Base-by-base conservation (phyloP, 176 grass and related monocot genomes). In the Hsuehochloa calcarea region DNA sequence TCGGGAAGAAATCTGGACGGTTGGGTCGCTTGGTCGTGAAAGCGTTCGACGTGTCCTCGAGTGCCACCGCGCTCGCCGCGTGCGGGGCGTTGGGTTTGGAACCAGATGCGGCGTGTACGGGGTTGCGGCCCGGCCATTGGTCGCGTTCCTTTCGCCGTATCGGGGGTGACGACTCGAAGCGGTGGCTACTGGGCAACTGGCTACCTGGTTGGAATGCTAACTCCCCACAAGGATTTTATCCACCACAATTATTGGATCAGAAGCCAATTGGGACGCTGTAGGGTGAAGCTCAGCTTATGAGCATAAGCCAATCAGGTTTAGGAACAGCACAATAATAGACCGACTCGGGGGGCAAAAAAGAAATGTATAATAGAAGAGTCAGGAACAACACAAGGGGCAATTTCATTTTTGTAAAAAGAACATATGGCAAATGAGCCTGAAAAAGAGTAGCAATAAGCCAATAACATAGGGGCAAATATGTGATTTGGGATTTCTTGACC, bases 71-170 rank as follows among this genome's bases (percentile, higher is more conserved):
- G 16, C 25, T 5, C 37, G 5, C 39, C 41, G 78, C 45, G 77
- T 31, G 9, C 41, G 66, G 1, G 8, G 16, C 64, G 50, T 29
- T n/a, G 45, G 3, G 37, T 38, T n/a, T 19, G 71, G 88, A 86
- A 86, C 84, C 79, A 68, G 88, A 67, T 83, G 84, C 84, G 44
- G 8, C 10, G 3, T 72, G 80, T 39, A 74, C 82, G 15, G 15
- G 10, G 75, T 15, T 49, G 25, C 61, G 39, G 70, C 76, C 82
- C 0, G 73, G 27, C 60, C 67, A 20, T 1, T 44, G 41, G 17
- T 23, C 66, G 1, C 3, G 10, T 25, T 58, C 20, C 25, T 22
- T 10, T 14, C 41, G 9, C 8, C 26, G 44, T 3, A n/a, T 61
- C 2, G 10, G n/a, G n/a, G n/a, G 27, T 40, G 59, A 64, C 19